Percentiles rank a stretch among this genome's conserved stretches.
Evolutionary conservation across 768 basidiomycete genomes (phyloP).

Genomic region (Kwoniella botswanensis): DNA sequence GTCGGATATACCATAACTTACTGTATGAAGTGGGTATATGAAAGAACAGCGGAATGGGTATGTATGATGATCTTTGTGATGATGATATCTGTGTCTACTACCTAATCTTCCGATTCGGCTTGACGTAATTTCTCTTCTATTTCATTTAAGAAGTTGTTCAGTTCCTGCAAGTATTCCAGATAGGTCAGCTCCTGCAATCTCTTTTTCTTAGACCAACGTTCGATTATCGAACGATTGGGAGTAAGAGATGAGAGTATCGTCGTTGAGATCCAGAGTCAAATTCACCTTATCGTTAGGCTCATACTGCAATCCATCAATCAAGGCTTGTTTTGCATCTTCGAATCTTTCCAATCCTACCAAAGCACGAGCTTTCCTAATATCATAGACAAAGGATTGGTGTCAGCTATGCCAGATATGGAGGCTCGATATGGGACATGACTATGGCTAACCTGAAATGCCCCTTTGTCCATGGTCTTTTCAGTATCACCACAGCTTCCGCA

Average conservation of each 20-base stretch:
- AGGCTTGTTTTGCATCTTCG: constrained; percentile 78
- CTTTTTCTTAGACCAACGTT: neutral
- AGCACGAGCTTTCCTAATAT: constrained; percentile 73
- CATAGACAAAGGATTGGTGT: neutral
- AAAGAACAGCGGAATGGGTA: neutral
- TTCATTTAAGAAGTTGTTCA: constrained; percentile 50
- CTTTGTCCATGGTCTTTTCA: constrained; percentile 89
- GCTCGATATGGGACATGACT: neutral
- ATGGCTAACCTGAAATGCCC: constrained; percentile 76
- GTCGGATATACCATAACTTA: too few relatives aligned
- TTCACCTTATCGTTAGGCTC: constrained; percentile 72
- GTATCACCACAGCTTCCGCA: constrained; percentile 83
- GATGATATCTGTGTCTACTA: neutral
- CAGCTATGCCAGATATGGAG: neutral
- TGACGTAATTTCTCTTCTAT: constrained; percentile 44
- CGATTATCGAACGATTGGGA: too few relatives aligned
- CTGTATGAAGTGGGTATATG: neutral
- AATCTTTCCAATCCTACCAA: constrained; percentile 72
- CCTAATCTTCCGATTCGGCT: constrained; percentile 10
- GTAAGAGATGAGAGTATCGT: neutral
- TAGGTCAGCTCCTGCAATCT: neutral
- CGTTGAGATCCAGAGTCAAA: constrained; percentile 41
- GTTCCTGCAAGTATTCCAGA: constrained; percentile 31
- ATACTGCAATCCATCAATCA: constrained; percentile 81
- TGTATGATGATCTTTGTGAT: neutral